These are phyloP conservation scores for Coniosporium apollinis DNA, from an alignment of 495 filamentous ascomycete species.

Conservation along the genomic window DNA sequence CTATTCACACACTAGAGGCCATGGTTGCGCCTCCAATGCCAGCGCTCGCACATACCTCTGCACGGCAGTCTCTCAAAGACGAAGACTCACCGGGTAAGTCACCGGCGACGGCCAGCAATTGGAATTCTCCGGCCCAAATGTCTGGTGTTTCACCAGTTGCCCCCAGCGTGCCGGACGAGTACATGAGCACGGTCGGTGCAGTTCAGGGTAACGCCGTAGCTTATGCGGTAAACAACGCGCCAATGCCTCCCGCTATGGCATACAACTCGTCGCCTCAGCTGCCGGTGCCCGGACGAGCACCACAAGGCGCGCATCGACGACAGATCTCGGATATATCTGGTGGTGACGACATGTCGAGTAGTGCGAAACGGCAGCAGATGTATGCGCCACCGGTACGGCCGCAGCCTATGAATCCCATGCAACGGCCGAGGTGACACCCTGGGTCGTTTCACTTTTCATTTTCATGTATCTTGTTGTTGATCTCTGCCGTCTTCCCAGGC, in stretches of 20 bases:
- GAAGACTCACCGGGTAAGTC: conserved; percentile 60
- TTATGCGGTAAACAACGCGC: conserved; percentile 33
- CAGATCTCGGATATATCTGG: conserved; percentile 52
- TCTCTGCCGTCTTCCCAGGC: neutral
- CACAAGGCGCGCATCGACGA: conserved; percentile 32
- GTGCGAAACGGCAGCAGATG: conserved; percentile 47
- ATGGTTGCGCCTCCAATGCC: conserved; percentile 22
- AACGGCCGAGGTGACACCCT: conserved; percentile 13
- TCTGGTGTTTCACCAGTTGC: conserved; percentile 23
- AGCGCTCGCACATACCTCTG: conserved; percentile 30
- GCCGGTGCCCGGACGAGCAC: conserved; percentile 30
- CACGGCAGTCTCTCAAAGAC: conserved; percentile 53
- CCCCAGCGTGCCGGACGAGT: conserved; percentile 23
- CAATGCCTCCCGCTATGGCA: conserved; percentile 18
- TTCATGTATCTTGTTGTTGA: neutral
- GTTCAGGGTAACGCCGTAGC: conserved; percentile 15
- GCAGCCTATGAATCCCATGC: conserved; percentile 30
- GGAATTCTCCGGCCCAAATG: conserved; percentile 29
- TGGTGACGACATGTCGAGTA: conserved; percentile 34
- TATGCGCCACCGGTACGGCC: conserved; percentile 34
- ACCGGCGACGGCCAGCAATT: conserved; percentile 30
- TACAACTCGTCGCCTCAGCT: conserved; percentile 34
- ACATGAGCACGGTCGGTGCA: conserved; percentile 19
- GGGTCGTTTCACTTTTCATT: neutral
- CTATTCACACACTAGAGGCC: conserved; percentile 38